phyloP scores from a whole-genome alignment of 1,284 basidiomycete genomes.

The Melanopsichium pennsylvanicum region DNA sequence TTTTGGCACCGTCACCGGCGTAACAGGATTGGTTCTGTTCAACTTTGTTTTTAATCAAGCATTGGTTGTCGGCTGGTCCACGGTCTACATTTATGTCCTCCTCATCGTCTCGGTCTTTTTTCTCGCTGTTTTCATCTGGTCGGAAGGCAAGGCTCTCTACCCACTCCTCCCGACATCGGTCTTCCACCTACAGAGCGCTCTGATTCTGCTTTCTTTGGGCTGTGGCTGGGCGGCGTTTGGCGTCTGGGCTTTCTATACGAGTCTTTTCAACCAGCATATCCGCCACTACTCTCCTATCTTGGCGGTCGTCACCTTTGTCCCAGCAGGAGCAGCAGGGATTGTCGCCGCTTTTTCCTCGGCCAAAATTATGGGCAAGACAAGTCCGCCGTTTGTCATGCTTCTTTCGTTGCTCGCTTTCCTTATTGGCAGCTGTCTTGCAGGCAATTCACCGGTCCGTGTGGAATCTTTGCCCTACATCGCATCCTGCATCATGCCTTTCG shows the following conservation, averaged over 20 bases:
- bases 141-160: slow-evolving; percentile 23
- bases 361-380: slow-evolving; percentile 26
- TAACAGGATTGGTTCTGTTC: slow-evolving; percentile 47
- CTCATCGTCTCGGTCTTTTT: slow-evolving; percentile 50
- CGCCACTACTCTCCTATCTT: slow-evolving; percentile 19
- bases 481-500: slow-evolving; percentile 36
- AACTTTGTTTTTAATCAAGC: slow-evolving; percentile 57
- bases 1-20: slow-evolving; percentile 46
- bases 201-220: slow-evolving; percentile 35
- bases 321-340: slow-evolving; percentile 32
- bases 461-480: slow-evolving; percentile 31
- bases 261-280: slow-evolving; percentile 22
- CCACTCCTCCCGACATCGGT: slow-evolving; percentile 48
- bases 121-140: slow-evolving; percentile 32
- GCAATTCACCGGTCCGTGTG: slow-evolving; percentile 25
- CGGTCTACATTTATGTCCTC: slow-evolving; percentile 43
- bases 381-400: slow-evolving; percentile 42
- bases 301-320: slow-evolving; percentile 26
- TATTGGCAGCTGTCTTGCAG: slow-evolving; percentile 38
- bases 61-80: slow-evolving; percentile 50
- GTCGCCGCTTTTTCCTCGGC: slow-evolving; percentile 41
- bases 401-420: slow-evolving; percentile 44
- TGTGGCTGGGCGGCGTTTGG: slow-evolving; percentile 53
- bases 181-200: slow-evolving; percentile 22
- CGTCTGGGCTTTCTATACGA: slow-evolving; percentile 43